These are phyloP conservation scores for Yamadazyma triangularis DNA, from an alignment of 1,139 yeast species.

Conservation along the genomic window DNA sequence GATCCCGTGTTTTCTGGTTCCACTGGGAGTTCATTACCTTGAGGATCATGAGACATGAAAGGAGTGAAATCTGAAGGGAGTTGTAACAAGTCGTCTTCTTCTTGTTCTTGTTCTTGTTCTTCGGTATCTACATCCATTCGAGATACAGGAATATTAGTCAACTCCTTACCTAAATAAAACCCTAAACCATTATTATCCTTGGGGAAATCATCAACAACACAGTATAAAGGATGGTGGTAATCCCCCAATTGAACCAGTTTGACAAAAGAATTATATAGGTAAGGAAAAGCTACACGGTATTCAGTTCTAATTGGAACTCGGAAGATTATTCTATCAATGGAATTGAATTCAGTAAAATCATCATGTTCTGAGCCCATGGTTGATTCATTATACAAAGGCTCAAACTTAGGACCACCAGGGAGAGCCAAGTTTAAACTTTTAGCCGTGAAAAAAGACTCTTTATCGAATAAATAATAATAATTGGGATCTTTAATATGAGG, in stretches of 20 bases:
- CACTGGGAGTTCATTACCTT: constrained; percentile 10
- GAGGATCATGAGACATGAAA: constrained; percentile 1
- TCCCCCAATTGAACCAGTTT: constrained; percentile 55
- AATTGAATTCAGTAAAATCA: constrained; percentile 85
- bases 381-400: constrained; percentile 69
- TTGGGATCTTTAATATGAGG: constrained; percentile 55
- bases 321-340: constrained; percentile 81
- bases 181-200: constrained; percentile 31
- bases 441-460: constrained; percentile 78
- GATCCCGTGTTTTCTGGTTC: constrained; percentile 44
- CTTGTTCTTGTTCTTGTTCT: too few relatives aligned
- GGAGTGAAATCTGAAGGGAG: background rate
- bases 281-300: constrained; percentile 82
- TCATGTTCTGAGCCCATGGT: constrained; percentile 57
- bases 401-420: constrained; percentile 97
- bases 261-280: constrained; percentile 75
- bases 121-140: constrained; percentile 1
- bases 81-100: too few relatives aligned
- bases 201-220: constrained; percentile 35
- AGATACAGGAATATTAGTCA: constrained; percentile 8
- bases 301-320: constrained; percentile 76
- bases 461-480: constrained; percentile 67
- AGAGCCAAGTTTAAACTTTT: constrained; percentile 82
- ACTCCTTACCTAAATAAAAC: constrained; percentile 10
- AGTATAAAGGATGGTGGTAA: constrained; percentile 59